Evolutionary conservation across 2,329 filamentous ascomycete species (phyloP).

Genomic region (Monosporascus cannonballus): DNA sequence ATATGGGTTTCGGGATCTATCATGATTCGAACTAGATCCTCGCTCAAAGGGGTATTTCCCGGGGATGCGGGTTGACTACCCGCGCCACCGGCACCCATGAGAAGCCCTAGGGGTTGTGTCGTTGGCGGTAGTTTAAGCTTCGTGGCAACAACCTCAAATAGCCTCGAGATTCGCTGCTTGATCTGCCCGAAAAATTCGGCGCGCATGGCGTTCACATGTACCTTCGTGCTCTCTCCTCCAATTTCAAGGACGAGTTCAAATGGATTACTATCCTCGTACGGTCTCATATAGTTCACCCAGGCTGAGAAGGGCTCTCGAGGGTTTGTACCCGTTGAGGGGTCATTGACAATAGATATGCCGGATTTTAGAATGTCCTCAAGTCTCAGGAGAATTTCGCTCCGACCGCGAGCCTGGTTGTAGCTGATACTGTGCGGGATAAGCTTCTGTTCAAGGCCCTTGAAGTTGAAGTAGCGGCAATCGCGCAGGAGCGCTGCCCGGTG

Average conservation of each 20-base stretch:
- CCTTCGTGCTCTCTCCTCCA: constrained; percentile 54
- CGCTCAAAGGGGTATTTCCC: constrained; percentile 62
- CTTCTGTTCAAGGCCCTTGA: constrained; percentile 84
- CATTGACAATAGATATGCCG: constrained; percentile 61
- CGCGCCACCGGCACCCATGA: constrained; percentile 60
- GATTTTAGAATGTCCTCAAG: constrained; percentile 86
- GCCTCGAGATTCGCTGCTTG: constrained; percentile 61
- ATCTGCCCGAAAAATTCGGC: constrained; percentile 69
- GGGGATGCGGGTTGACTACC: constrained; percentile 58
- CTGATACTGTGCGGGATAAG: constrained; percentile 71
- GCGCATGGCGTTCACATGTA: constrained; percentile 36
- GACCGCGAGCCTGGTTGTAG: constrained; percentile 64
- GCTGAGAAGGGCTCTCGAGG: constrained; percentile 26
- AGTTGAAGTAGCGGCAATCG: constrained; percentile 88
- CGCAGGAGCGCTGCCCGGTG: constrained; percentile 74
- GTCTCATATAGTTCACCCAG: constrained; percentile 75
- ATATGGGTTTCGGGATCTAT: constrained; percentile 57
- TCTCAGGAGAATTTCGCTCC: constrained; percentile 70
- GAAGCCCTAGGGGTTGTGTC: constrained; percentile 55
- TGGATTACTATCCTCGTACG: constrained; percentile 71
- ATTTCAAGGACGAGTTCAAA: constrained; percentile 78
- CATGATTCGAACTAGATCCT: constrained; percentile 61
- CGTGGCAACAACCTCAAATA: constrained; percentile 75
- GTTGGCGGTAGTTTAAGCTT: constrained; percentile 66
- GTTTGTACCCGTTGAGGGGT: constrained; percentile 28